Base-by-base conservation (phyloP, 2,329 filamentous ascomycete genomes). In the Waltergamsia citrina region DNA sequence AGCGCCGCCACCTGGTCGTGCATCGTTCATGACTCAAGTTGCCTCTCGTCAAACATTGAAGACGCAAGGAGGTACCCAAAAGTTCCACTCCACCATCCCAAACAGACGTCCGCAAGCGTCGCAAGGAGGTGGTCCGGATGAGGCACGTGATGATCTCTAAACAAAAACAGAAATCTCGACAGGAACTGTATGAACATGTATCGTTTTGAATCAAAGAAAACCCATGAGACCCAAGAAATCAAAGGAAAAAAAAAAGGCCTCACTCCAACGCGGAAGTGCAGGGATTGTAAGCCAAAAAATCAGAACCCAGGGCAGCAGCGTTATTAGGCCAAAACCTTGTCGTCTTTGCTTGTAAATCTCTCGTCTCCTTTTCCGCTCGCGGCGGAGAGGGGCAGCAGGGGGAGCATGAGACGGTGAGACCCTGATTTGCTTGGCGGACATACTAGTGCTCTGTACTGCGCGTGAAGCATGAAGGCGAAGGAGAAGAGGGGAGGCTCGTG, bases 41-140 rank as follows among this genome's bases (percentile, higher is more conserved):
- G 28, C 28, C 28, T 29, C 28, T 30, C 28, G 7, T 20, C 37
- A 36, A 17, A 37, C 40, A n/a, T 31, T 32, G 15, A 14, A 35
- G 34, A 32, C 34, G 36, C 32, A 28, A 18, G 21, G 19, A 17
- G 29, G 29, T n/a, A 24, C 22, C n/a, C n/a, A n/a, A 24, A 24
- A 8, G 22, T 24, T 8, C 22, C 22, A 8, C 22, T 24, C 22
- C 22, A 24, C 22, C n/a, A n/a, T n/a, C n/a, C n/a, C n/a, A n/a
- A n/a, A n/a, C n/a, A n/a, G n/a, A n/a, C n/a, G n/a, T n/a, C n/a
- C n/a, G n/a, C n/a, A n/a, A n/a, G n/a, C n/a, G n/a, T n/a, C n/a
- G n/a, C n/a, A n/a, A n/a, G n/a, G n/a, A n/a, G 22, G 22, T 24
- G n/a, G 8, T 8, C 22, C 22, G 22, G 22, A 24, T 24, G 8